Conservation (phyloP, 331 rosid genomes). For the Quercus lobata region DNA sequence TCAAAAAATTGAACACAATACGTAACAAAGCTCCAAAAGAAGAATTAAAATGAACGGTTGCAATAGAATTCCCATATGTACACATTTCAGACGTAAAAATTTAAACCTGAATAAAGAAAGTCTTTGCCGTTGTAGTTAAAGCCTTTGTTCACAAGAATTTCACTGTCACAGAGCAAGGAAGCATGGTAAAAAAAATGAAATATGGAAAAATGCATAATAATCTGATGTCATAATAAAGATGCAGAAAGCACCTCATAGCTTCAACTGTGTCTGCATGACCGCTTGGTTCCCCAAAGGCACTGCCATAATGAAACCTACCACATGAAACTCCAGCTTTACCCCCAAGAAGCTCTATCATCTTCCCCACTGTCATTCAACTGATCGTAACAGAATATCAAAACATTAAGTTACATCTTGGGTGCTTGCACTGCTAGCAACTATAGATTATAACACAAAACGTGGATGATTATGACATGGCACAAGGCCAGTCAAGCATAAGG, state of each 20-base stretch:
- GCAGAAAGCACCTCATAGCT: constrained; percentile 60
- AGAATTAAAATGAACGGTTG: not conserved
- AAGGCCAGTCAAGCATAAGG: too few species aligned
- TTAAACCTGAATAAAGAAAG: constrained; percentile 78
- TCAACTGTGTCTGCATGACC: constrained; percentile 99
- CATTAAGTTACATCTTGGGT: too few species aligned
- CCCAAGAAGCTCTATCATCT: too few species aligned
- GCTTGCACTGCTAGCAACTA: too few species aligned
- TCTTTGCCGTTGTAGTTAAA: constrained; percentile 91
- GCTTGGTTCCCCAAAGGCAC: constrained; percentile 98
- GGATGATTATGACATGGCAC: too few species aligned
- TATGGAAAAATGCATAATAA: constrained; percentile 7
- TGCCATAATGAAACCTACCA: constrained; percentile 94
- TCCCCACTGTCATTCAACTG: too few species aligned
- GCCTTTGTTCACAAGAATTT: constrained; percentile 79
- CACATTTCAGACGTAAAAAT: not conserved
- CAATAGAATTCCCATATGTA: not conserved
- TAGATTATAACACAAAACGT: too few species aligned
- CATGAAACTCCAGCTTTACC: too few species aligned
- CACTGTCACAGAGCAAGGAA: constrained; percentile 44
- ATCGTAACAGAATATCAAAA: too few species aligned
- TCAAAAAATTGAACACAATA: not conserved
- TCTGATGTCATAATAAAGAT: not conserved
- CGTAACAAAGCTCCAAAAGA: not conserved
- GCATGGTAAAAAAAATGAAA: constrained; percentile 8